Percentiles rank a stretch among this genome's conserved stretches.
These are phyloP conservation scores for Solanum chilense DNA, from an alignment of 257 asterid species.

Conservation along the genomic window DNA sequence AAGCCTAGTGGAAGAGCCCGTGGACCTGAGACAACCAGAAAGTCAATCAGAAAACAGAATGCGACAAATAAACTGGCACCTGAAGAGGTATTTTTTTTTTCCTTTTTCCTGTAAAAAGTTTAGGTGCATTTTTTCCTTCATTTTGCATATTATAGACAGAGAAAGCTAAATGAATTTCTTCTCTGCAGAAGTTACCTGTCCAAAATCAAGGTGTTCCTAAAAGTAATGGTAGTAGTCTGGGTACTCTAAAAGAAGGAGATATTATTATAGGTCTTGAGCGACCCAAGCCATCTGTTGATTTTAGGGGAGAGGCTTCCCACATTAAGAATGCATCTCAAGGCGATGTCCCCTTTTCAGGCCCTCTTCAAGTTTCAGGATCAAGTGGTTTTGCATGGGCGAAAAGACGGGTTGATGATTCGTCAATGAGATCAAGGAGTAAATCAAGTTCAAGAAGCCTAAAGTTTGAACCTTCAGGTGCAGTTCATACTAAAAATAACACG, in stretches of 20 bases:
- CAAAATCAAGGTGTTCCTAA: slow-evolving; percentile 35
- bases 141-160: not conserved
- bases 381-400: slow-evolving; percentile 98
- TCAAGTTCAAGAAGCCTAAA: slow-evolving; percentile 86
- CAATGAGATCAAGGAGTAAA: slow-evolving; percentile 64
- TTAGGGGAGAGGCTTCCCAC: slow-evolving; percentile 49
- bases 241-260: slow-evolving; percentile 30
- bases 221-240: slow-evolving; percentile 15
- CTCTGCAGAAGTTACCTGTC: slow-evolving; percentile 45
- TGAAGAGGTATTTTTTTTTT: slow-evolving; percentile 44
- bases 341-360: slow-evolving; percentile 65
- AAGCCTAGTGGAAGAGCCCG: slow-evolving; percentile 57
- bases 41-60: slow-evolving; percentile 57
- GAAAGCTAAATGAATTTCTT: not conserved
- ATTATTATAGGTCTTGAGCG: slow-evolving; percentile 21
- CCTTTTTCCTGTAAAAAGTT: not conserved
- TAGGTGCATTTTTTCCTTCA: not conserved
- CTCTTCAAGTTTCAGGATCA: slow-evolving; percentile 80
- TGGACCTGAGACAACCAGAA: slow-evolving; percentile 59
- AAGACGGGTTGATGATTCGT: slow-evolving; percentile 48
- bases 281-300: slow-evolving; percentile 27
- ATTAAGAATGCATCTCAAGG: slow-evolving; percentile 81
- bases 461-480: slow-evolving; percentile 49
- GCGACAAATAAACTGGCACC: slow-evolving; percentile 59
- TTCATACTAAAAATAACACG: slow-evolving; percentile 42